Base-by-base conservation (phyloP, 2,329 filamentous ascomycete species). In the Ustulina deusta region DNA sequence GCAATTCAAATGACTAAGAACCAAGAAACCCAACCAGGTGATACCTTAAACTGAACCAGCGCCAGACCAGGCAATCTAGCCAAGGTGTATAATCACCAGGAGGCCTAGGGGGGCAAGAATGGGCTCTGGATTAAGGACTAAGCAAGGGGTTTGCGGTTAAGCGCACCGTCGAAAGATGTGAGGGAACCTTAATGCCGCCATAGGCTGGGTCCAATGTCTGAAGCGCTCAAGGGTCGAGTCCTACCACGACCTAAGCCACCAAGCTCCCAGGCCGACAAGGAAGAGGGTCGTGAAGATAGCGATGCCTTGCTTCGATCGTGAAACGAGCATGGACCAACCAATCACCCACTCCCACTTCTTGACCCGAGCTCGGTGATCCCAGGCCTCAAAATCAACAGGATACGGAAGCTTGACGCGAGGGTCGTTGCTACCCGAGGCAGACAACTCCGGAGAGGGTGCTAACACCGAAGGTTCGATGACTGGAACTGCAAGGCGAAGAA, bases 401-500 rank as follows among this genome's bases (percentile, higher is more conserved):
- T 85, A 80, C 1, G 86, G 87, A 36, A 87, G 78, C 51, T 73
- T 75, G 44, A 76, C 71, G 34, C 76, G 73, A 6, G 74, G 75
- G 51, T 77, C 73, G 3, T 52, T 52, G 58, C 51, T 61, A 13
- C 59, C 25, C n/a, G 55, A 32, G 5, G 42, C 2, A 10, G n/a
- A 25, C 3, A 51, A 61, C 46, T 65, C 57, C 5, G 66, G 38
- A 6, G 80, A 75, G 2, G 82, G 80, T 3, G 74, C 69, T 42
- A 87, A 78, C 49, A 81, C 79, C 10, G 77, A 75, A 2, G 79
- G 78, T 11, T 78, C 74, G 55, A 88, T 72, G 6, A 93, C 81
- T 1, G 93, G 91, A 17, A 97, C 85, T 0, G 83, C 82, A 7
- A 90, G 83, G 3, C 91, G 87, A 27, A 97, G 83, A 55, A 89